Conservation (phyloP, 139 green algal species). For the Chlamydomonas sp. region DNA sequence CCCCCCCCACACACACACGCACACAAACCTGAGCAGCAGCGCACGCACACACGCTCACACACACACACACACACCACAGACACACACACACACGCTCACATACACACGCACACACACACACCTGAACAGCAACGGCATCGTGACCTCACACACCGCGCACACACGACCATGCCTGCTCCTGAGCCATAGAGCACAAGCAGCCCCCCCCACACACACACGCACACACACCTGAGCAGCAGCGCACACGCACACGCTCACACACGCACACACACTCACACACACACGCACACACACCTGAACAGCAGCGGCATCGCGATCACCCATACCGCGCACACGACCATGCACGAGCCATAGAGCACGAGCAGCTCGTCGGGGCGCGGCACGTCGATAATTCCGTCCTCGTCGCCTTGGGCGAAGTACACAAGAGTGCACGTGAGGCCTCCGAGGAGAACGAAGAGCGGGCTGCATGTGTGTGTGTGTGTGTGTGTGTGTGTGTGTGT, state of each 20-base stretch:
- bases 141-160: not conserved
- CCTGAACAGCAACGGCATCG: too few species aligned
- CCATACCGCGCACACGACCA: not conserved
- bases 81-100: too few species aligned
- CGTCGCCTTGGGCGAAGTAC: not conserved
- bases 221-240: not conserved
- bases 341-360: slow-evolving; percentile 1
- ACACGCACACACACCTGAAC: not conserved
- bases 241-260: not conserved
- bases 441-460: slow-evolving; percentile 44
- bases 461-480: too few species aligned
- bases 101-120: too few species aligned
- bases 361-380: not conserved
- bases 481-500: too few species aligned
- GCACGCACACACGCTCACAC: too few species aligned
- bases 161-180: too few species aligned
- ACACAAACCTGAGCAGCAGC: too few species aligned
- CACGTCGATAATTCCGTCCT: not conserved
- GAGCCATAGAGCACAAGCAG: too few species aligned
- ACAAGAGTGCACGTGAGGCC: slow-evolving; percentile 14
- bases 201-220: not conserved
- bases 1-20: too few species aligned
- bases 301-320: not conserved
- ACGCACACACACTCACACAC: too few species aligned
- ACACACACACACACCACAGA: too few species aligned